phyloP scores from a whole-genome alignment of 805 yeast species.

The Hanseniaspora thailandica region DNA sequence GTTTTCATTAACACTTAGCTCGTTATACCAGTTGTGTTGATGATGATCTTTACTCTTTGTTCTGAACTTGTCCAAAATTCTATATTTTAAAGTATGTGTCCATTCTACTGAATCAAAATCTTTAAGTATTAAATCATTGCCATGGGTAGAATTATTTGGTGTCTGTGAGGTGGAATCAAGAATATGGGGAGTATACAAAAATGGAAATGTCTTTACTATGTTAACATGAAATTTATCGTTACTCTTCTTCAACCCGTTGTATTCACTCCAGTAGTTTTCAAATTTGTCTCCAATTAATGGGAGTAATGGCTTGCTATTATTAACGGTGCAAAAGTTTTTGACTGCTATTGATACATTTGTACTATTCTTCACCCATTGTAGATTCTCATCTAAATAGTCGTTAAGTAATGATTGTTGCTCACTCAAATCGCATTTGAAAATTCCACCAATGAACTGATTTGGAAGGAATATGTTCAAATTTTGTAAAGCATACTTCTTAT shows the following conservation, averaged over 20 bases:
- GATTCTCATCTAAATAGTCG: slow-evolving; percentile 16
- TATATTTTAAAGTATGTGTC: slow-evolving; percentile 18
- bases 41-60: slow-evolving; percentile 9
- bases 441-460: slow-evolving; percentile 50
- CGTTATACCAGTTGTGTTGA: slow-evolving; percentile 36
- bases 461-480: slow-evolving; percentile 41
- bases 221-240: slow-evolving; percentile 18
- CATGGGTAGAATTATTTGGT: neutral
- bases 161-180: slow-evolving; percentile 22
- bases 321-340: slow-evolving; percentile 27
- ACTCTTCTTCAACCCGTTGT: slow-evolving; percentile 20
- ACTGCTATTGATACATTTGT: slow-evolving; percentile 20
- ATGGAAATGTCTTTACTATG: slow-evolving; percentile 43
- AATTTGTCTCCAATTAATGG: slow-evolving; percentile 53
- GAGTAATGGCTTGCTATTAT: slow-evolving; percentile 34
- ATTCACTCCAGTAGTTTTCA: slow-evolving; percentile 36
- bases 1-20: slow-evolving; percentile 39
- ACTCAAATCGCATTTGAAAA: slow-evolving; percentile 41
- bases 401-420: slow-evolving; percentile 21
- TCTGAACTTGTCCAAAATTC: slow-evolving; percentile 14
- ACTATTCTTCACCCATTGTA: slow-evolving; percentile 8
- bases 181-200: slow-evolving; percentile 40
- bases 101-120: slow-evolving; percentile 16
- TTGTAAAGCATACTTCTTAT: slow-evolving; percentile 40
- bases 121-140: neutral